Evolutionary conservation across 371 early-diverging fungal genomes (phyloP).

Genomic region (Catenaria anguillulae): DNA sequence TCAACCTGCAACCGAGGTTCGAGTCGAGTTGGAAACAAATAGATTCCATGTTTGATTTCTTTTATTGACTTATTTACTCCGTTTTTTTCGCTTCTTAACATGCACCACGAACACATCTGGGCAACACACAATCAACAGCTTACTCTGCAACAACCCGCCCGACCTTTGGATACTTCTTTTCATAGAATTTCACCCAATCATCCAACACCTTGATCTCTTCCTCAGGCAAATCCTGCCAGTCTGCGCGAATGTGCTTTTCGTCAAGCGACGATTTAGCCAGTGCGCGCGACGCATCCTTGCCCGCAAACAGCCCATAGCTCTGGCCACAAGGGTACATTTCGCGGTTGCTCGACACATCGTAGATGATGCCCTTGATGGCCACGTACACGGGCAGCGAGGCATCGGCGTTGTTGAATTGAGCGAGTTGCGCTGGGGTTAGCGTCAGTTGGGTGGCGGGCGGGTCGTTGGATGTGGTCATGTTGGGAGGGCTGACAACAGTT

Average conservation of each 20-base stretch:
- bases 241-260: constrained; percentile 53
- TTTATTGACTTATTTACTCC: too few species aligned
- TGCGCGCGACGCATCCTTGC: constrained; percentile 60
- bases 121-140: too few species aligned
- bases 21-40: too few species aligned
- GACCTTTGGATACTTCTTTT: constrained; percentile 56
- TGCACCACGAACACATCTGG: too few species aligned
- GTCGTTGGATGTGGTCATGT: too few species aligned
- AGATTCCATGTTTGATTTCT: too few species aligned
- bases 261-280: constrained; percentile 61
- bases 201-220: constrained; percentile 56
- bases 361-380: constrained; percentile 65
- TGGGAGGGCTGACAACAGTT: too few species aligned
- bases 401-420: constrained; percentile 51
- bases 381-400: constrained; percentile 55
- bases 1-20: too few species aligned
- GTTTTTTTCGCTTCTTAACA: too few species aligned
- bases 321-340: constrained; percentile 49
- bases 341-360: constrained; percentile 55
- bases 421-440: constrained; percentile 47
- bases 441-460: background rate
- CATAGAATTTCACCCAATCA: constrained; percentile 60
- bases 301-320: constrained; percentile 58
- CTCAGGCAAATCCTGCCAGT: constrained; percentile 42
- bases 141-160: constrained; percentile 28